Percentiles rank a stretch among this genome's conserved stretches.
Evolutionary conservation across 1,284 basidiomycete species (phyloP).

Genomic region (Irpex sp.): DNA sequence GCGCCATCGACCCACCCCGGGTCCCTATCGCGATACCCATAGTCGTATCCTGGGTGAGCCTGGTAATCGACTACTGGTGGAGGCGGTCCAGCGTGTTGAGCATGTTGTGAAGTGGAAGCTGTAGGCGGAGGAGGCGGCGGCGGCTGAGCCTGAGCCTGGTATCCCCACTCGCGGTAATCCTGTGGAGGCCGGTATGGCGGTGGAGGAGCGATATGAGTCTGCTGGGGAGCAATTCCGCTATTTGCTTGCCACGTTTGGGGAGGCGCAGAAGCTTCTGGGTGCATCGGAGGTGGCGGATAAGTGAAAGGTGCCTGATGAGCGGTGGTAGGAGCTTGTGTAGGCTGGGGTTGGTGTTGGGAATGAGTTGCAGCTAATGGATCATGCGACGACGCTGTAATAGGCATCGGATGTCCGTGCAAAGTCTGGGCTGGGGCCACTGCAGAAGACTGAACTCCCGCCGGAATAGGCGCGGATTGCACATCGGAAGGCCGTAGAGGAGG

Average conservation of each 20-base stretch:
- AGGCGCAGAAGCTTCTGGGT: conserved; percentile 40
- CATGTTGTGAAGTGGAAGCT: conserved; percentile 20
- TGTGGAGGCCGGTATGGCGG: conserved; percentile 22
- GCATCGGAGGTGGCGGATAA: conserved; percentile 41
- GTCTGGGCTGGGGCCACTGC: conserved; percentile 3
- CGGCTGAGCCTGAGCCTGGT: conserved; percentile 33
- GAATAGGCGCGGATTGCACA: background rate
- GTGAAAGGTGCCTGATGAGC: conserved; percentile 11
- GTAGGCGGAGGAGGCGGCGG: conserved; percentile 29
- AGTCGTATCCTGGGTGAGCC: conserved; percentile 44
- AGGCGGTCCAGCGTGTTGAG: conserved; percentile 24
- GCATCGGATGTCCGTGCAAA: conserved; percentile 12
- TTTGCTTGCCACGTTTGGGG: conserved; percentile 62
- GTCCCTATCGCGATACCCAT: conserved; percentile 49
- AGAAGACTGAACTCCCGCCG: background rate
- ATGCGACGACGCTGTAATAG: conserved; percentile 9
- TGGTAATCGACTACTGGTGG: conserved; percentile 37
- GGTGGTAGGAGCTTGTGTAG: background rate
- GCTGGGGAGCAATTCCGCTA: conserved; percentile 57
- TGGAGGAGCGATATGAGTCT: conserved; percentile 52
- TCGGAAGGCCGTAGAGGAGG: conserved; percentile 1
- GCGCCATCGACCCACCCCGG: conserved; percentile 47
- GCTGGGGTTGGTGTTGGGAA: background rate
- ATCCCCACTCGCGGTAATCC: conserved; percentile 39
- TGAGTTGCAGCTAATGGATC: conserved; percentile 8